phyloP scores from a whole-genome alignment of 108 stramenopile species.

The Skeletonema menzelii region DNA sequence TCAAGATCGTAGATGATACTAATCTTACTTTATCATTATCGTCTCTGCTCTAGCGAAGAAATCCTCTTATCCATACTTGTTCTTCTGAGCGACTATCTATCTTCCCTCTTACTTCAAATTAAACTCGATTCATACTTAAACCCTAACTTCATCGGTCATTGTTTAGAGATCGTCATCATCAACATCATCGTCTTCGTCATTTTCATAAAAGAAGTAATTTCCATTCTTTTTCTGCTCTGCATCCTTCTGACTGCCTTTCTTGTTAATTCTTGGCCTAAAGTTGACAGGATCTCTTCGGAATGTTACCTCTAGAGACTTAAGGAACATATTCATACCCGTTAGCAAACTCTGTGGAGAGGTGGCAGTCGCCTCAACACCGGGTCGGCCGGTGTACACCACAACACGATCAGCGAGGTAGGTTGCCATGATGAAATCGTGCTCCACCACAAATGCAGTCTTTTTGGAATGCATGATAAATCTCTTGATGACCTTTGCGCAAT shows the following conservation, averaged over 20 bases:
- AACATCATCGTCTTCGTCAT: constrained; percentile 63
- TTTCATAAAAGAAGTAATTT: constrained; percentile 97
- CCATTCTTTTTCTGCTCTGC: constrained; percentile 96
- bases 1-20: neutral
- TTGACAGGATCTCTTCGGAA: constrained; percentile 98
- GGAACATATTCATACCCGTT: constrained; percentile 98
- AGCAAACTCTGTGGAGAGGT: constrained; percentile 92
- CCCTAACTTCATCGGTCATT: neutral
- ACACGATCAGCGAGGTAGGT: constrained; percentile 98
- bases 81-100: neutral
- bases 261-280: constrained; percentile 98
- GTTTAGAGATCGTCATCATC: constrained; percentile 56
- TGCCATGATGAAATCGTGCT: constrained; percentile 99
- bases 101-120: neutral
- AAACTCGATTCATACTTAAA: neutral
- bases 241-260: constrained; percentile 94
- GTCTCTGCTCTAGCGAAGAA: neutral
- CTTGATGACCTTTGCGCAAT: constrained; percentile 98
- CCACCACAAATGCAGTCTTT: constrained; percentile 98
- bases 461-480: constrained; percentile 98
- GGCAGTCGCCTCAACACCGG: constrained; percentile 96
- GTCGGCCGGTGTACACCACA: constrained; percentile 95
- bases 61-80: neutral
- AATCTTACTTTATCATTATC: neutral
- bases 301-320: constrained; percentile 95